phyloP scores from a whole-genome alignment of 1,284 basidiomycete species.

The Irpex sp. region DNA sequence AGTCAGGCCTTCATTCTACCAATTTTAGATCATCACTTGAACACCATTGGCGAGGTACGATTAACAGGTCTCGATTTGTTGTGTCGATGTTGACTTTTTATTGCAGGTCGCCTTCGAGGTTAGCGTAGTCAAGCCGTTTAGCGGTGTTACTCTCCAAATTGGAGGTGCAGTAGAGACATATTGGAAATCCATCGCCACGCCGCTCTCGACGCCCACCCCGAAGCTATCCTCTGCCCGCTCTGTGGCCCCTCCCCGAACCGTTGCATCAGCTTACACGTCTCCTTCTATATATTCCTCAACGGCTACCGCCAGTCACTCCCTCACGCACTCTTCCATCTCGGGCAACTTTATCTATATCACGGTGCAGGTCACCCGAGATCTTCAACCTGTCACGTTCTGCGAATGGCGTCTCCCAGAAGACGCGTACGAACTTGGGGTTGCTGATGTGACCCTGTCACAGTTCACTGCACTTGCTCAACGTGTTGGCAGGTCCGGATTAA shows the following conservation, averaged over 20 bases:
- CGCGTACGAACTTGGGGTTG: slow-evolving; percentile 76
- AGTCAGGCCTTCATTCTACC: slow-evolving; percentile 68
- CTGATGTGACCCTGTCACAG: slow-evolving; percentile 80
- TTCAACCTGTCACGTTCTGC: slow-evolving; percentile 81
- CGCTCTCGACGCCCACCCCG: slow-evolving; percentile 23
- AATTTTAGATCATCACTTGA: slow-evolving; percentile 89
- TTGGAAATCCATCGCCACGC: slow-evolving; percentile 86
- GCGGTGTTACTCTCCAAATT: slow-evolving; percentile 92
- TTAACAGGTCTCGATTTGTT: slow-evolving; percentile 1
- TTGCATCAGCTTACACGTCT: slow-evolving; percentile 60
- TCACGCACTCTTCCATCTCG: slow-evolving; percentile 83
- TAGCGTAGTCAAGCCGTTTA: slow-evolving; percentile 87
- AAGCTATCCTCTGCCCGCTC: slow-evolving; percentile 24
- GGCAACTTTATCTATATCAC: slow-evolving; percentile 85
- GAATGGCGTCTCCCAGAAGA: slow-evolving; percentile 71
- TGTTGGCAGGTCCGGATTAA: slow-evolving; percentile 38
- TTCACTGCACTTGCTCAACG: slow-evolving; percentile 66
- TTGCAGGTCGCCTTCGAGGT: slow-evolving; percentile 83
- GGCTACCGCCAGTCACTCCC: slow-evolving; percentile 43
- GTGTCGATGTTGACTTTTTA: slow-evolving; percentile 3
- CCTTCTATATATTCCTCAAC: slow-evolving; percentile 54
- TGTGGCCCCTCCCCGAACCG: slow-evolving; percentile 24
- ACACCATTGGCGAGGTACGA: slow-evolving; percentile 88
- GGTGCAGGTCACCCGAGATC: slow-evolving; percentile 91
- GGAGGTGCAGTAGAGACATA: slow-evolving; percentile 95